Percentiles rank a stretch among this genome's conserved stretches.
These are phyloP conservation scores for Citrus australasica DNA, from an alignment of 345 rosid genomes.

Conservation along the genomic window DNA sequence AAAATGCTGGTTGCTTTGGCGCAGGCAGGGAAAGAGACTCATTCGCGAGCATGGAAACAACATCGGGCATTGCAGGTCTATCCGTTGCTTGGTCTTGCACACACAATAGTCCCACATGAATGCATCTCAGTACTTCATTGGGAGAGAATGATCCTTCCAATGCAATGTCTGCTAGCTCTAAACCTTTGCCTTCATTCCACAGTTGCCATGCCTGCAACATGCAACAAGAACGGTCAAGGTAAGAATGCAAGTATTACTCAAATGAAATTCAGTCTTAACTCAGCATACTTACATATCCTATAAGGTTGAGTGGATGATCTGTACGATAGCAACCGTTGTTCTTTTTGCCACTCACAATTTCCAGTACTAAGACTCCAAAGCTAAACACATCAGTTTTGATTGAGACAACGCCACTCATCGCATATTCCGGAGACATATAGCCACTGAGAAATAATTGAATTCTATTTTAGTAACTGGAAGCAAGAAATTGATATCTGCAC, in stretches of 20 bases:
- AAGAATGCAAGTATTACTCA: neutral
- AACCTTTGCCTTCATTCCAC: slow-evolving; percentile 5
- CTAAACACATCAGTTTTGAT: slow-evolving; percentile 12
- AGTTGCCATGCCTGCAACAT: slow-evolving; percentile 14
- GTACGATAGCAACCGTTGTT: slow-evolving; percentile 5
- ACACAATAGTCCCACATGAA: slow-evolving; percentile 19
- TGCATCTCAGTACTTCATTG: slow-evolving; percentile 2
- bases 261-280: neutral
- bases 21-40: too few species aligned
- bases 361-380: slow-evolving; percentile 17
- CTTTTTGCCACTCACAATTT: slow-evolving; percentile 17
- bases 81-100: slow-evolving; percentile 13
- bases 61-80: slow-evolving; percentile 21
- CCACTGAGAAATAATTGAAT: neutral
- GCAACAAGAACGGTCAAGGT: neutral
- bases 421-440: slow-evolving; percentile 21
- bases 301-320: slow-evolving; percentile 13
- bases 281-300: slow-evolving; percentile 15
- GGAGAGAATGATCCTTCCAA: neutral
- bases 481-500: too few species aligned
- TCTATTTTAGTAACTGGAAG: neutral
- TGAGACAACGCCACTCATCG: slow-evolving; percentile 3
- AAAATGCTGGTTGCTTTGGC: too few species aligned
- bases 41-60: slow-evolving; percentile 1
- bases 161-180: neutral